Percentiles rank a stretch among this genome's conserved stretches.
phyloP scores from a whole-genome alignment of 108 stramenopile genomes.

The Nitzschia putrida region DNA sequence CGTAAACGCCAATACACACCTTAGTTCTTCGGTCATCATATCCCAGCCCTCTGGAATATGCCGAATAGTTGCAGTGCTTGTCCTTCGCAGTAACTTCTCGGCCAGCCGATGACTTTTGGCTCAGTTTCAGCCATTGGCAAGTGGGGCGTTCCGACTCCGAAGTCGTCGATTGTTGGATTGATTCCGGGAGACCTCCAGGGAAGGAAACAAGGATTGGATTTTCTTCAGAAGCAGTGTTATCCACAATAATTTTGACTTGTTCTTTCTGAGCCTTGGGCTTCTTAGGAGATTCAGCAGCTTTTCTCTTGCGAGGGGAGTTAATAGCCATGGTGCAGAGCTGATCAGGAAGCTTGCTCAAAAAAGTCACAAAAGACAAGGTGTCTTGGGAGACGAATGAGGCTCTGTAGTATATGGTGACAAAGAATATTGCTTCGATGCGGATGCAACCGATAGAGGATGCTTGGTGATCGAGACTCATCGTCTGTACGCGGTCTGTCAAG shows the following conservation, averaged over 20 bases:
- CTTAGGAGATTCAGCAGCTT: background rate
- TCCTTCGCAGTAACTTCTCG: constrained; percentile 34
- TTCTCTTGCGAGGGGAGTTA: background rate
- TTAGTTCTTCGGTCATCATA: constrained; percentile 73
- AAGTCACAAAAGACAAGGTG: no score
- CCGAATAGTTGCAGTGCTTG: constrained; percentile 32
- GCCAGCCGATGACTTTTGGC: constrained; percentile 15
- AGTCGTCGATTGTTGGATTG: constrained; percentile 8
- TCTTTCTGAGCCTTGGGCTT: background rate
- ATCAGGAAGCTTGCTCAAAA: no score
- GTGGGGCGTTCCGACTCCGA: background rate
- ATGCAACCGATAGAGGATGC: no score
- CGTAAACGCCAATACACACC: constrained; percentile 63
- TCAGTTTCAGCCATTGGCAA: constrained; percentile 23
- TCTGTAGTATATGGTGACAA: no score
- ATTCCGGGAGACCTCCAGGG: constrained; percentile 65
- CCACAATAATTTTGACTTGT: constrained; percentile 27
- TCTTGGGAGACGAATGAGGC: no score
- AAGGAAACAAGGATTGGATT: constrained; percentile 80
- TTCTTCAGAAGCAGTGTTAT: constrained; percentile 27
- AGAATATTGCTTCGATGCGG: no score
- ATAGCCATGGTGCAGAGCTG: background rate
- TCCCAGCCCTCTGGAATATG: constrained; percentile 48
- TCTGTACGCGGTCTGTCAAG: no score
- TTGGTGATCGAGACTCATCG: no score